A percentile compares a stretch with the other conserved stretches of the same genome.
phyloP scores from a whole-genome alignment of 805 yeast genomes.

The Pichia gijzeniarum region DNA sequence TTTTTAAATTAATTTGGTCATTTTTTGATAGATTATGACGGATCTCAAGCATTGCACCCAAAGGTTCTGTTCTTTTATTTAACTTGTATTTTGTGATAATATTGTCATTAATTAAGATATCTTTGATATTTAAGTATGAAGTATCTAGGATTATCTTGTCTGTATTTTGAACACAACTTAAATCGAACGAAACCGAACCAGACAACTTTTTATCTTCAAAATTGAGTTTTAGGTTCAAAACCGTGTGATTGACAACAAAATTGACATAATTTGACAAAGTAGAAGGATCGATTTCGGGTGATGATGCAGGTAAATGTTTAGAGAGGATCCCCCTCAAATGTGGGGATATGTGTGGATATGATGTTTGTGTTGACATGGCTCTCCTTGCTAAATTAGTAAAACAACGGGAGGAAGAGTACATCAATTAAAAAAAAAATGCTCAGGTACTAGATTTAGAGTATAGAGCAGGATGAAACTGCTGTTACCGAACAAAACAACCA shows the following conservation, averaged over 20 bases:
- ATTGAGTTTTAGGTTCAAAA: constrained; percentile 44
- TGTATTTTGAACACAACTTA: constrained; percentile 31
- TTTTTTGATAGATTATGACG: constrained; percentile 13
- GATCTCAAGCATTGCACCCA: constrained; percentile 52
- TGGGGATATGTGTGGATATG: constrained; percentile 25
- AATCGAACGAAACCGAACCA: constrained; percentile 49
- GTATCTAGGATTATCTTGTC: constrained; percentile 57
- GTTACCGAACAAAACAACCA: no score
- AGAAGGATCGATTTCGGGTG: constrained; percentile 65
- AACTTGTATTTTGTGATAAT: constrained; percentile 29
- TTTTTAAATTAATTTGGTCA: constrained; percentile 25
- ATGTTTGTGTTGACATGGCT: no score
- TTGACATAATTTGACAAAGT: constrained; percentile 65
- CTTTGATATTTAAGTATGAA: constrained; percentile 47
- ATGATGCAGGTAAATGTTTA: constrained; percentile 31
- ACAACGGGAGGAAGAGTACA: background rate
- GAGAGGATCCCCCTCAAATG: constrained; percentile 21
- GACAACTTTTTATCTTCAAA: constrained; percentile 46
- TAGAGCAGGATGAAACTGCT: no score
- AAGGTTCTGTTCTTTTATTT: constrained; percentile 40
- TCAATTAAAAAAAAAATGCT: background rate
- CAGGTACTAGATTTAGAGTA: no score
- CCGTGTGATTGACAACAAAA: constrained; percentile 47
- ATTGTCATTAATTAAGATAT: constrained; percentile 38
- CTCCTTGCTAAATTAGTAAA: no score